Conservation (phyloP, 2,329 filamentous ascomycete genomes). For the Cordyceps militaris region DNA sequence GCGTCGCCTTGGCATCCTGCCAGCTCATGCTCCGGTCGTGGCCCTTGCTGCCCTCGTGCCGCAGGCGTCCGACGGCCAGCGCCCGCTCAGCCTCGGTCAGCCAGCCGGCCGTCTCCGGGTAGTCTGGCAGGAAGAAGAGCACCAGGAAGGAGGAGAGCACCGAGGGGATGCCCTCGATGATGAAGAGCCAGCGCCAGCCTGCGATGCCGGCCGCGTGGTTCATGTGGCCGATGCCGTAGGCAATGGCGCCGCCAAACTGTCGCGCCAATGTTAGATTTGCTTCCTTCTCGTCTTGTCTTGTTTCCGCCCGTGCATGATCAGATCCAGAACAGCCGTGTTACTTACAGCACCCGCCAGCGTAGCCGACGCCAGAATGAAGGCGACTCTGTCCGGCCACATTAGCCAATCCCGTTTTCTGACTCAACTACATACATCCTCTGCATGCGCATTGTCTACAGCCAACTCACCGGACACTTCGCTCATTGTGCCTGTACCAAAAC, state of each 20-base stretch:
- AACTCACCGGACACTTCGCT: constrained; percentile 52
- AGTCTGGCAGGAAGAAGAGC: constrained; percentile 63
- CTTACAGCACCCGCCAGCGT: constrained; percentile 58
- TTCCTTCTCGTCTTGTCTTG: background rate
- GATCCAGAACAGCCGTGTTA: too few species aligned
- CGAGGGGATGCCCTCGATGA: constrained; percentile 59
- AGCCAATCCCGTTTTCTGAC: background rate
- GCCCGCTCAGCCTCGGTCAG: constrained; percentile 53
- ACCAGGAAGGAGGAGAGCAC: constrained; percentile 54
- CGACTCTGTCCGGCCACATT: constrained; percentile 40
- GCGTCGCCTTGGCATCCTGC: constrained; percentile 61
- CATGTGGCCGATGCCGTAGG: constrained; percentile 67
- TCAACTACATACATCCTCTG: too few species aligned
- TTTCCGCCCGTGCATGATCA: background rate
- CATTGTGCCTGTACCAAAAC: constrained; percentile 65
- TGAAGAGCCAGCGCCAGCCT: constrained; percentile 63
- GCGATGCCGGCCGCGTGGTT: constrained; percentile 52
- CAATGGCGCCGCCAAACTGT: constrained; percentile 61
- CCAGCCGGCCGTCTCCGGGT: constrained; percentile 57
- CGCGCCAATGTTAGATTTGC: background rate
- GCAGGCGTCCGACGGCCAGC: constrained; percentile 40
- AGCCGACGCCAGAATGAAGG: constrained; percentile 61
- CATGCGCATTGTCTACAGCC: too few species aligned
- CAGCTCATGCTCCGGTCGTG: constrained; percentile 56
- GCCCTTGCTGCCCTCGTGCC: constrained; percentile 44